Evolutionary conservation across 768 basidiomycete genomes (phyloP), one percentile per base, ranked within the genome.

Genomic region (Podaxis sp.): DNA sequence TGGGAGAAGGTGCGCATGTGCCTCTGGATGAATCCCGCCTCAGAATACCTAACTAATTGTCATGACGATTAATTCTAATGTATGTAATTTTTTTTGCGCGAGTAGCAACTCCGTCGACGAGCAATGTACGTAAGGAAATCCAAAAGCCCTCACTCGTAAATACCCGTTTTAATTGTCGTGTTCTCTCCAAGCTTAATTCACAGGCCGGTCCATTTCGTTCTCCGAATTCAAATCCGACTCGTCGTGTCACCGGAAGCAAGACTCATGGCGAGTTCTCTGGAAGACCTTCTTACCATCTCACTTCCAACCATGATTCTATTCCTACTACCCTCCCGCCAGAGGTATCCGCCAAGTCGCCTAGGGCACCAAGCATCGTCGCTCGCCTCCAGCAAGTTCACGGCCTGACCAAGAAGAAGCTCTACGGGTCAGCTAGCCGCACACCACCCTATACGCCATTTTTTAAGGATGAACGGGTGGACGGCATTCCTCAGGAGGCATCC

Each of bases 301-400:
- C 61, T 26, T 33, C 46, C 30, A 39, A 13, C 26, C n/a, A 6
- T 19, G 33, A 22, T n/a, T 57, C 52, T 39, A 40, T 26, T 22
- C 55, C 40, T 30, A 36, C 48, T 30, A 57, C 39, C 40, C 30
- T n/a, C 17, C 17, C 28, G 39, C 39, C 22, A 33, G n/a, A 39
- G 19, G 17, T 15, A 49, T 40, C 54, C 15, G 19, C 59, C 44
- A n/a, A 26, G 57, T 53, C 46, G 54, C 52, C 55, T 61, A 72
- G 71, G 66, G 70, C 64, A 26, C 84, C 82, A 3, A 86, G 79
- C 61, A 75, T 90, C 0, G 89, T 90, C 53, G 78, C 75, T 24
- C 86, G 85, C 24, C 77, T 89, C 15, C 86, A 89, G 71, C 84
- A 87, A 68, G 80, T 84, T 39, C 88, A 90, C 61, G 88, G 88